Evolutionary conservation across 805 yeast genomes (phyloP).

Genomic region (Sugiyamaella americana): DNA sequence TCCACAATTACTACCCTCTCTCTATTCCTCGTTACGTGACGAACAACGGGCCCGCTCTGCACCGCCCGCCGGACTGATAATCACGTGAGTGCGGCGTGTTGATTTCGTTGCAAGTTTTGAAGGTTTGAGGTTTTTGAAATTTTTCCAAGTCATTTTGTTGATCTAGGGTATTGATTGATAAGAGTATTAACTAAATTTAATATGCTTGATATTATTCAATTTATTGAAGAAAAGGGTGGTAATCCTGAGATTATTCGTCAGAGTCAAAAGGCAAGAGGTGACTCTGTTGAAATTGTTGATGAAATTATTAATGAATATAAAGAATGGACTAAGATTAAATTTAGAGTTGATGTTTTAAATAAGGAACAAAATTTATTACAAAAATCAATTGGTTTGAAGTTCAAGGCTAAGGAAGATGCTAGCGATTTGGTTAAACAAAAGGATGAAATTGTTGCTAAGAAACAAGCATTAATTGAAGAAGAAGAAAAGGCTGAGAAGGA

Average conservation of each 20-base stretch:
- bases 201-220: slow-evolving; percentile 90
- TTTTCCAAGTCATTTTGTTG: too few relatives aligned
- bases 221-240: slow-evolving; percentile 95
- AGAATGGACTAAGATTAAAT: slow-evolving; percentile 85
- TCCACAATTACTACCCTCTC: too few relatives aligned
- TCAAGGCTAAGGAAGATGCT: slow-evolving; percentile 94
- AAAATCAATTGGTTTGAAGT: slow-evolving; percentile 87
- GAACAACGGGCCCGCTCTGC: too few relatives aligned
- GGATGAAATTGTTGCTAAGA: slow-evolving; percentile 64
- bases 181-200: neutral
- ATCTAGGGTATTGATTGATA: too few relatives aligned
- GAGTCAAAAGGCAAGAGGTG: slow-evolving; percentile 94
- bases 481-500: slow-evolving; percentile 78
- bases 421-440: slow-evolving; percentile 73
- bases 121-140: too few relatives aligned
- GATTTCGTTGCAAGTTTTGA: too few relatives aligned
- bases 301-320: slow-evolving; percentile 89
- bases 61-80: too few relatives aligned
- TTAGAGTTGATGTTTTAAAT: slow-evolving; percentile 85
- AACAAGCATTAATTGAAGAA: slow-evolving; percentile 54
- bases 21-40: too few relatives aligned
- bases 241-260: slow-evolving; percentile 80
- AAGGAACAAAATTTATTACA: slow-evolving; percentile 84
- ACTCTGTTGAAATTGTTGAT: slow-evolving; percentile 88
- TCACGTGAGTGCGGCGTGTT: too few relatives aligned